These are phyloP conservation scores for Candida anglica DNA, from an alignment of 805 yeast species.

Conservation along the genomic window DNA sequence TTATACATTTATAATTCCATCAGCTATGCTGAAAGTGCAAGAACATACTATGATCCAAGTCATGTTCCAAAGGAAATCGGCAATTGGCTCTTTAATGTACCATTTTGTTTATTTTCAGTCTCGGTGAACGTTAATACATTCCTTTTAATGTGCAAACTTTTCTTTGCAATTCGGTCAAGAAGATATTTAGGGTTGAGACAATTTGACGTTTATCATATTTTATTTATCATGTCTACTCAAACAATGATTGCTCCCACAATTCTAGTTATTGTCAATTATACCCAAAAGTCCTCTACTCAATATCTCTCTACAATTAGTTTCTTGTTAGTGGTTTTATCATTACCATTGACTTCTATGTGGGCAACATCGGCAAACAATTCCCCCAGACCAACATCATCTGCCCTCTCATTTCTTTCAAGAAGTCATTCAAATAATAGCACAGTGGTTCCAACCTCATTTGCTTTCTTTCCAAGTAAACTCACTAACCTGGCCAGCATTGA, in stretches of 20 bases:
- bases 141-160: constrained; percentile 60
- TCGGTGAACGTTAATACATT: constrained; percentile 63
- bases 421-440: constrained; percentile 2
- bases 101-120: constrained; percentile 61
- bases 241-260: constrained; percentile 77
- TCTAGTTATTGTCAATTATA: constrained; percentile 55
- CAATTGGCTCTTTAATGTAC: constrained; percentile 45
- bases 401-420: constrained; percentile 6
- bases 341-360: constrained; percentile 89
- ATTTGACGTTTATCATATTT: constrained; percentile 76
- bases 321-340: constrained; percentile 61
- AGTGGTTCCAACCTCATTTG: constrained; percentile 2
- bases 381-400: constrained; percentile 14
- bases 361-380: constrained; percentile 64
- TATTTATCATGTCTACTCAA: constrained; percentile 78
- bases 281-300: constrained; percentile 23
- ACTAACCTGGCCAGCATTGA: constrained; percentile 4
- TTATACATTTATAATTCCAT: constrained; percentile 51
- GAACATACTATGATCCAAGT: constrained; percentile 6
- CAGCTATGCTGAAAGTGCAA: constrained; percentile 16
- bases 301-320: constrained; percentile 49
- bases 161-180: constrained; percentile 67
- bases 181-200: constrained; percentile 75
- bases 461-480: constrained; percentile 11
- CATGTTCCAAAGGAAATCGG: constrained; percentile 4